phyloP scores from a whole-genome alignment of 352 stramenopile genomes.

The Globisporangium lucens region DNA sequence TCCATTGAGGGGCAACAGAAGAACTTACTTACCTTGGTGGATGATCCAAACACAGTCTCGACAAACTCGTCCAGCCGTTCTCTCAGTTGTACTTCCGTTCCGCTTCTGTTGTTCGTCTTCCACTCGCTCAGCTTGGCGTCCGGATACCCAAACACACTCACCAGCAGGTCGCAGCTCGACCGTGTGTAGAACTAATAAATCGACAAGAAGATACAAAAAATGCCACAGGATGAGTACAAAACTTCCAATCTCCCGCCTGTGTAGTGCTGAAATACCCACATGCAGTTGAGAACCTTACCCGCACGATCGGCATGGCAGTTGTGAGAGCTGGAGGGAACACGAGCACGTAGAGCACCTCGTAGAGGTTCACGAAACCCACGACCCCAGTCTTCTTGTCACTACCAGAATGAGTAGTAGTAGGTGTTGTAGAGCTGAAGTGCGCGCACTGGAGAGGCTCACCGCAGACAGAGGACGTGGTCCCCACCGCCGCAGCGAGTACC shows the following conservation, averaged over 20 bases:
- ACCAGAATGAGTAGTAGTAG: not conserved
- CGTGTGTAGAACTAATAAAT: constrained; percentile 42
- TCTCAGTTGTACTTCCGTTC: constrained; percentile 6
- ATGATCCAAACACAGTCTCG: constrained; percentile 24
- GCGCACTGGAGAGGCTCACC: constrained; percentile 38
- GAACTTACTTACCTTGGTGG: constrained; percentile 18
- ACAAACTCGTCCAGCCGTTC: constrained; percentile 29
- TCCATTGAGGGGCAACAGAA: no score
- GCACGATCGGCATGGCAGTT: constrained; percentile 19
- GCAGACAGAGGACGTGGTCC: constrained; percentile 43
- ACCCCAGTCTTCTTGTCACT: constrained; percentile 15
- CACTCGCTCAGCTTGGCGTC: constrained; percentile 32
- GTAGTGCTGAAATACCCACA: not conserved
- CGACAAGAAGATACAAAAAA: constrained; percentile 11
- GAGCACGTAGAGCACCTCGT: constrained; percentile 56
- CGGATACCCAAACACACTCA: constrained; percentile 54
- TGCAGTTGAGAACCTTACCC: constrained; percentile 9
- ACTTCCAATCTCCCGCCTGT: not conserved
- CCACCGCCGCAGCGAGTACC: constrained; percentile 56
- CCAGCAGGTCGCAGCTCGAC: constrained; percentile 48
- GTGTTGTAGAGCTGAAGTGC: constrained; percentile 21
- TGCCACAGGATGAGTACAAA: not conserved
- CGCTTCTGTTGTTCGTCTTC: not conserved
- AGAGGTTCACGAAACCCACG: constrained; percentile 45
- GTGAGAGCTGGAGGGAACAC: constrained; percentile 26